These are phyloP conservation scores for Tolypocladium paradoxum DNA, from an alignment of 2,329 filamentous ascomycete species.

Conservation along the genomic window DNA sequence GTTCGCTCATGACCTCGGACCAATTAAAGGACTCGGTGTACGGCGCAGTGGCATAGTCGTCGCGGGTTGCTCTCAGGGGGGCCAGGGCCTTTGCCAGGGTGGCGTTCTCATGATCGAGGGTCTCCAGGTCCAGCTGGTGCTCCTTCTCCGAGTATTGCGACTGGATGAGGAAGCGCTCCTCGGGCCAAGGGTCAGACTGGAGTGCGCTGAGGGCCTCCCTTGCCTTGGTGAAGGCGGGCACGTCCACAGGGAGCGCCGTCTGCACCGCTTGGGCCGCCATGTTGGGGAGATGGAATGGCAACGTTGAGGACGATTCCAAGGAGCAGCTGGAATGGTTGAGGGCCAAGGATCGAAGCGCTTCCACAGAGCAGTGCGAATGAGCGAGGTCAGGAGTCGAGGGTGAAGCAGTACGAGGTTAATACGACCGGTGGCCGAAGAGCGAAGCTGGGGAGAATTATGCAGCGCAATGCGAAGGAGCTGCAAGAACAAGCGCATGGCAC, in stretches of 20 bases:
- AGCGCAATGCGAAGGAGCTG: not conserved
- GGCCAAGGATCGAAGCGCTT: not conserved
- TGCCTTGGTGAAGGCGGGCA: constrained; percentile 14
- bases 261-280: constrained; percentile 18
- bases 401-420: not conserved
- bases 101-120: constrained; percentile 52
- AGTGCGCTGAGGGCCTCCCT: constrained; percentile 14
- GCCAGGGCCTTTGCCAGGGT: constrained; percentile 64
- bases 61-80: constrained; percentile 47
- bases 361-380: not conserved
- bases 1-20: constrained; percentile 45
- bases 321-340: not conserved
- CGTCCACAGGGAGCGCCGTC: constrained; percentile 10
- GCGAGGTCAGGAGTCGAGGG: not conserved
- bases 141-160: constrained; percentile 65
- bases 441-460: not conserved
- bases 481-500: not conserved
- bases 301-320: not conserved
- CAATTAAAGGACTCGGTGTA: constrained; percentile 75
- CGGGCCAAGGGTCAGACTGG: constrained; percentile 9
- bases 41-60: constrained; percentile 65
- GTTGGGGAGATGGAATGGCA: not conserved
- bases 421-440: not conserved
- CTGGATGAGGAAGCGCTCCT: constrained; percentile 39
- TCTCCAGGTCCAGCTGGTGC: constrained; percentile 64